phyloP scores from a whole-genome alignment of 2,329 filamentous ascomycete species.

The Chaetothyriales sp. region DNA sequence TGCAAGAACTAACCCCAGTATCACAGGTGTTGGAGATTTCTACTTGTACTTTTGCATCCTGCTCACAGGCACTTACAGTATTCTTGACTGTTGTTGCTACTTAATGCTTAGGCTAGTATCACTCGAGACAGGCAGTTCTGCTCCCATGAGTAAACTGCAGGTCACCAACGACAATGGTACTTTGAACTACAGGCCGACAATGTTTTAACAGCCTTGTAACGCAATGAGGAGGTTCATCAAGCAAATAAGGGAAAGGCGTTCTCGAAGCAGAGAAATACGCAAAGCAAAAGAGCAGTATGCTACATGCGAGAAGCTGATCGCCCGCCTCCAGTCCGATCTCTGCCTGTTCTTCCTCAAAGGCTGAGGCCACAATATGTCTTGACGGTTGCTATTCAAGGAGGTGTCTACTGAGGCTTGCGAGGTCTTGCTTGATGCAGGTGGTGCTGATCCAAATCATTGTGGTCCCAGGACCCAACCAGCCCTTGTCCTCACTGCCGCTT shows the following conservation, averaged over 20 bases:
- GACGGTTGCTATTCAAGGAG: conserved; percentile 5
- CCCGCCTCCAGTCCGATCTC: conserved; percentile 4
- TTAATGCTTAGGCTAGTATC: too few species aligned
- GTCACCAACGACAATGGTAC: too few species aligned
- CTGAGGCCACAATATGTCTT: not conserved
- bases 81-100: too few species aligned
- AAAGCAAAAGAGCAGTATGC: not conserved
- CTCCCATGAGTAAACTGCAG: too few species aligned
- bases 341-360: conserved; percentile 1
- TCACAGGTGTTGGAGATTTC: too few species aligned
- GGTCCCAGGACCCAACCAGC: conserved; percentile 1
- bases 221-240: conserved; percentile 3
- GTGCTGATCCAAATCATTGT: conserved; percentile 5
- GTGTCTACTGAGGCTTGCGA: conserved; percentile 4
- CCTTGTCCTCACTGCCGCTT: conserved; percentile 3
- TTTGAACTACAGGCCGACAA: too few species aligned
- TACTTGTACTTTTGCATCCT: too few species aligned
- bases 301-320: not conserved
- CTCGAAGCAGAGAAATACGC: not conserved
- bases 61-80: too few species aligned
- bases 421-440: conserved; percentile 1
- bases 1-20: too few species aligned
- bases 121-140: too few species aligned
- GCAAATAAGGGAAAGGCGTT: conserved; percentile 1
- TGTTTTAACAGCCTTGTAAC: not conserved